A percentile compares a stretch with the other conserved stretches of the same genome.
Conservation (phyloP, 495 filamentous ascomycete species). For the Tetracladium marchalianum region DNA sequence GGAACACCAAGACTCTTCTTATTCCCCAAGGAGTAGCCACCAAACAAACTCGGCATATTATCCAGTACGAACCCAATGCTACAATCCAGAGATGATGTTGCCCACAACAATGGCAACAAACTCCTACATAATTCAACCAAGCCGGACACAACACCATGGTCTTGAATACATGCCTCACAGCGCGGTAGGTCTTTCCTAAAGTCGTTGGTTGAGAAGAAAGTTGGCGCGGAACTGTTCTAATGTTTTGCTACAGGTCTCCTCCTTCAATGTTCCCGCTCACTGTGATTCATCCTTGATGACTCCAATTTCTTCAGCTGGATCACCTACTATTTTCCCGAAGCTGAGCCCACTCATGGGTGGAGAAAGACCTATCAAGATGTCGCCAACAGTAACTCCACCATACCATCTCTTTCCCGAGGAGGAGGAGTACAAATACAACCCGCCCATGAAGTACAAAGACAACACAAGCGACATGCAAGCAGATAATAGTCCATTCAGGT, state of each 20-base stretch:
- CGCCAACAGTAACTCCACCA: conserved; percentile 7
- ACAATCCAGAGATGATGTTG: background rate
- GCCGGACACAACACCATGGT: background rate
- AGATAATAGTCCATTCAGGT: conserved; percentile 5
- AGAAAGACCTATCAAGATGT: conserved; percentile 9
- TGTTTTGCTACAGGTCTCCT: conserved; percentile 15
- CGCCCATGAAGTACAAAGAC: conserved; percentile 16
- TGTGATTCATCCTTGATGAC: conserved; percentile 18
- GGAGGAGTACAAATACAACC: conserved; percentile 4
- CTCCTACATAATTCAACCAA: background rate
- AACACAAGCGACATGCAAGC: conserved; percentile 2
- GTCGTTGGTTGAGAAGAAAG: background rate
- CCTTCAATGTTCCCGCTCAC: conserved; percentile 14
- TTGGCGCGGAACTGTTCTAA: conserved; percentile 3
- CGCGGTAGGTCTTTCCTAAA: background rate
- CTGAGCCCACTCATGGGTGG: background rate
- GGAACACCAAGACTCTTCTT: background rate
- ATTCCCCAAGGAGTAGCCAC: conserved; percentile 11
- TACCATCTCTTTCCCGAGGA: background rate
- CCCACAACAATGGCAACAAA: background rate
- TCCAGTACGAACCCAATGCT: background rate
- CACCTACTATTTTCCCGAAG: conserved; percentile 4
- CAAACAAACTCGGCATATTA: conserved; percentile 10
- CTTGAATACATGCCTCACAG: background rate
- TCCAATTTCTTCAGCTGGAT: conserved; percentile 11